phyloP scores from a whole-genome alignment of 2,329 filamentous ascomycete genomes.

The Didymella glomerata region DNA sequence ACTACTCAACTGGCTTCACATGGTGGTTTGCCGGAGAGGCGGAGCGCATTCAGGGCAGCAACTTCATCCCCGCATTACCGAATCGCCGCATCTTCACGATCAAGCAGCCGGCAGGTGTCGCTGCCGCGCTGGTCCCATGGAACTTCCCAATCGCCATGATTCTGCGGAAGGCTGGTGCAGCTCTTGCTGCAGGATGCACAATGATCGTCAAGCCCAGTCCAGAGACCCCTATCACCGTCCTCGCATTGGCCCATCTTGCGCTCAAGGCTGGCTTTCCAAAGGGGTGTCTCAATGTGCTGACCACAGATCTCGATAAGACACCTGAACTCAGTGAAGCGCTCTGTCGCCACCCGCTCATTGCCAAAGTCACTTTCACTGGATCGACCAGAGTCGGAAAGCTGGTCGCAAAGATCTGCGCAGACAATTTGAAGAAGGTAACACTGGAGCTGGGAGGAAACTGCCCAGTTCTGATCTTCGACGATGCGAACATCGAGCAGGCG shows the following conservation, averaged over 20 bases:
- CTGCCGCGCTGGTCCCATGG: constrained; percentile 75
- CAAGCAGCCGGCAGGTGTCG: constrained; percentile 77
- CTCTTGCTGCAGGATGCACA: constrained; percentile 75
- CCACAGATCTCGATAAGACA: constrained; percentile 65
- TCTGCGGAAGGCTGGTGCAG: constrained; percentile 71
- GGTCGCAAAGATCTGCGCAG: constrained; percentile 66
- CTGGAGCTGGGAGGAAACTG: constrained; percentile 72
- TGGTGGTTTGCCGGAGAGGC: constrained; percentile 64
- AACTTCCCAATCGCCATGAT: constrained; percentile 76
- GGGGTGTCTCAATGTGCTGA: constrained; percentile 69
- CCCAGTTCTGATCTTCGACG: constrained; percentile 70
- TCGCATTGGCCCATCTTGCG: constrained; percentile 51
- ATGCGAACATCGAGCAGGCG: constrained; percentile 68
- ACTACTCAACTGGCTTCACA: constrained; percentile 63
- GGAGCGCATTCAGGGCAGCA: constrained; percentile 68
- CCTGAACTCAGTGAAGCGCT: constrained; percentile 63
- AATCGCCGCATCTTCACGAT: constrained; percentile 73
- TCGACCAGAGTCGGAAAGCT: constrained; percentile 69
- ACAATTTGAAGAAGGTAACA: constrained; percentile 70
- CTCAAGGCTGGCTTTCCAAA: constrained; percentile 59
- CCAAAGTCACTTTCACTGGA: constrained; percentile 69
- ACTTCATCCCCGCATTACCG: constrained; percentile 67
- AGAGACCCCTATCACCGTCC: constrained; percentile 52
- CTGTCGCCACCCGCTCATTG: constrained; percentile 66
- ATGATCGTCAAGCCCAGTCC: constrained; percentile 67